Conservation (phyloP, 2,329 filamentous ascomycete genomes). For the Botrytis galanthina region DNA sequence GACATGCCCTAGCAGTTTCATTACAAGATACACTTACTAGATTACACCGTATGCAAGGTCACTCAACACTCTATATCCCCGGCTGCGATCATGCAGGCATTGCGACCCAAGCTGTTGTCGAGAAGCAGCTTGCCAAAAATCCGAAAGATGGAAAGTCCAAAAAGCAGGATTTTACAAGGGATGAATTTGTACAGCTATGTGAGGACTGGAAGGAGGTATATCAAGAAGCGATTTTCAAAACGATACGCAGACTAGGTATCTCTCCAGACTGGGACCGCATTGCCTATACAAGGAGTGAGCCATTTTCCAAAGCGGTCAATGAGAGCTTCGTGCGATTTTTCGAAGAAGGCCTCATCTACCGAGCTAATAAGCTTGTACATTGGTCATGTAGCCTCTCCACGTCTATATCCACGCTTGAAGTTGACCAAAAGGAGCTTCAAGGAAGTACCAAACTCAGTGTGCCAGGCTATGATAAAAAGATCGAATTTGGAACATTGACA, state of each 20-base stretch:
- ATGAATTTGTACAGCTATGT: background rate
- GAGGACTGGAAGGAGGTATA: background rate
- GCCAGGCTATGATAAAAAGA: background rate
- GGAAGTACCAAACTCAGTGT: background rate
- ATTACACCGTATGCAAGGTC: background rate
- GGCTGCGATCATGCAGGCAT: background rate
- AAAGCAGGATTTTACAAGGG: background rate
- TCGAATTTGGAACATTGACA: background rate
- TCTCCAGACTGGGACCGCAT: background rate
- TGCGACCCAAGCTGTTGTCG: background rate
- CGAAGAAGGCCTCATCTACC: background rate
- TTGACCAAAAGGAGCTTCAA: background rate
- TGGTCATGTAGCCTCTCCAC: background rate
- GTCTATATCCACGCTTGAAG: background rate
- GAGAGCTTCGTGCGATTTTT: background rate
- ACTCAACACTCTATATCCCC: background rate
- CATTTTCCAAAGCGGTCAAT: background rate
- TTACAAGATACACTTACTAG: background rate
- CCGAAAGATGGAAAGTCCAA: background rate
- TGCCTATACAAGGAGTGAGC: background rate
- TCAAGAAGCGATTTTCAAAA: background rate
- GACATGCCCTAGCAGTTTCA: background rate
- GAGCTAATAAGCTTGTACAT: background rate
- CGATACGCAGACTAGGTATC: background rate
- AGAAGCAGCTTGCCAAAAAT: slow-evolving; percentile 1